Evolutionary conservation across 2,329 filamentous ascomycete genomes (phyloP).

Genomic region (Verticillium klebahnii): DNA sequence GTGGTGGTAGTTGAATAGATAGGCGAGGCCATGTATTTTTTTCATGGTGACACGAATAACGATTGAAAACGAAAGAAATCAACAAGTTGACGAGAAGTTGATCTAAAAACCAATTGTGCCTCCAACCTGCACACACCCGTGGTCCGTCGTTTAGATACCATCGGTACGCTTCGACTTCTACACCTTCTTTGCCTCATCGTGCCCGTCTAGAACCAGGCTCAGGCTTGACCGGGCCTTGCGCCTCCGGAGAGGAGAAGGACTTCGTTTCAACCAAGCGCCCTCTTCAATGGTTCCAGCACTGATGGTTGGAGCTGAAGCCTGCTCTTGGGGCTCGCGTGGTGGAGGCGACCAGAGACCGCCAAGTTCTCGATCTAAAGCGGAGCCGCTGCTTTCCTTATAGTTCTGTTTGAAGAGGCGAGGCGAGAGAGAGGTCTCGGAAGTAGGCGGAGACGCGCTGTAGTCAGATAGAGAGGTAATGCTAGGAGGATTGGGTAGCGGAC

Average conservation of each 20-base stretch:
- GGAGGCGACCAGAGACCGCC: background rate
- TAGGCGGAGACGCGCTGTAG: slow-evolving; percentile 9
- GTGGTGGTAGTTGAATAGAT: slow-evolving; percentile 26
- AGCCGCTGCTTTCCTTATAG: background rate
- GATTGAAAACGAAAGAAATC: background rate
- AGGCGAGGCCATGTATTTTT: background rate
- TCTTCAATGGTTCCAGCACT: slow-evolving; percentile 10
- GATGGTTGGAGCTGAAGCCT: background rate
- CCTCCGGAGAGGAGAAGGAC: slow-evolving; percentile 12
- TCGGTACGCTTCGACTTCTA: too few relatives aligned
- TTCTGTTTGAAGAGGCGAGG: background rate
- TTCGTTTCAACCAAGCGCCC: slow-evolving; percentile 14
- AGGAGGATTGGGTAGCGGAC: background rate
- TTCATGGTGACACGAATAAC: background rate
- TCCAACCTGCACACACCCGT: too few relatives aligned
- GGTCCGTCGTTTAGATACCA: too few relatives aligned
- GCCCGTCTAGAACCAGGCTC: background rate
- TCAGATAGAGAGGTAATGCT: slow-evolving; percentile 14
- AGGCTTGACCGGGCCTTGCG: slow-evolving; percentile 1
- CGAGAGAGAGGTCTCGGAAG: background rate
- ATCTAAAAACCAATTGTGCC: too few relatives aligned
- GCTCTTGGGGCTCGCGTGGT: background rate
- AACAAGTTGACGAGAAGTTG: background rate
- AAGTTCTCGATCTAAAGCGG: background rate
- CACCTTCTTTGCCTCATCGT: too few relatives aligned